Evolutionary conservation across 2,329 filamentous ascomycete species (phyloP).

Genomic region (Fusarium austroafricanum): DNA sequence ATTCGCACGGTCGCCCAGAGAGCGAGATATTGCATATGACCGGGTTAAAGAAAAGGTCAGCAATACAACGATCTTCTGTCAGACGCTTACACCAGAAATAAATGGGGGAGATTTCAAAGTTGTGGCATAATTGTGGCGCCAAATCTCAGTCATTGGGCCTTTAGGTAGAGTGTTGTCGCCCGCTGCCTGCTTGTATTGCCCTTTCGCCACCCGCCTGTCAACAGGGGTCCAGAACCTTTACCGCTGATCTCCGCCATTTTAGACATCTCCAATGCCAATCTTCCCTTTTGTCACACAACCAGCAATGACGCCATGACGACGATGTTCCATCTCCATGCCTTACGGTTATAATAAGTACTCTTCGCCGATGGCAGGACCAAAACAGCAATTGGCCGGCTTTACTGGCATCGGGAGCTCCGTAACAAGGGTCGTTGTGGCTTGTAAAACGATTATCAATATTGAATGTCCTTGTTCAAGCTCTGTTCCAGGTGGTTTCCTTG

Average conservation of each 20-base stretch:
- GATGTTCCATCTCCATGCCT: constrained; percentile 21
- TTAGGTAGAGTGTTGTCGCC: constrained; percentile 18
- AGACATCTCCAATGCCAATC: constrained; percentile 28
- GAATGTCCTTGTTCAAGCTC: constrained; percentile 18
- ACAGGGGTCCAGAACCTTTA: constrained; percentile 38
- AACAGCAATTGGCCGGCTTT: constrained; percentile 10
- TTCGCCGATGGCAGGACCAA: constrained; percentile 16
- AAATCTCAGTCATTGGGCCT: constrained; percentile 33
- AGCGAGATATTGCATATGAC: constrained; percentile 1
- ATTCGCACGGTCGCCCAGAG: not conserved
- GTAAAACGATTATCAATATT: constrained; percentile 10
- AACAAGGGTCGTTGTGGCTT: constrained; percentile 33
- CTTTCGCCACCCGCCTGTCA: constrained; percentile 42
- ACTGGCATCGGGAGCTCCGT: constrained; percentile 1
- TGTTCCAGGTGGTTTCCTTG: constrained; percentile 1
- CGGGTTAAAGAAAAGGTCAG: constrained; percentile 7
- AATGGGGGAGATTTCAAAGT: constrained; percentile 30
- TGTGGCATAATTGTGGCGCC: constrained; percentile 30
- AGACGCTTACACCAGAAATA: constrained; percentile 15
- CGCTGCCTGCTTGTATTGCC: constrained; percentile 15
- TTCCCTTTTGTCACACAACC: constrained; percentile 24
- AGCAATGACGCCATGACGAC: constrained; percentile 44
- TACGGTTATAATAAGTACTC: constrained; percentile 6
- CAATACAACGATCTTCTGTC: not conserved
- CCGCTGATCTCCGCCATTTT: constrained; percentile 40